phyloP scores from a whole-genome alignment of 2,329 filamentous ascomycete species.

The Penicillium sp. region DNA sequence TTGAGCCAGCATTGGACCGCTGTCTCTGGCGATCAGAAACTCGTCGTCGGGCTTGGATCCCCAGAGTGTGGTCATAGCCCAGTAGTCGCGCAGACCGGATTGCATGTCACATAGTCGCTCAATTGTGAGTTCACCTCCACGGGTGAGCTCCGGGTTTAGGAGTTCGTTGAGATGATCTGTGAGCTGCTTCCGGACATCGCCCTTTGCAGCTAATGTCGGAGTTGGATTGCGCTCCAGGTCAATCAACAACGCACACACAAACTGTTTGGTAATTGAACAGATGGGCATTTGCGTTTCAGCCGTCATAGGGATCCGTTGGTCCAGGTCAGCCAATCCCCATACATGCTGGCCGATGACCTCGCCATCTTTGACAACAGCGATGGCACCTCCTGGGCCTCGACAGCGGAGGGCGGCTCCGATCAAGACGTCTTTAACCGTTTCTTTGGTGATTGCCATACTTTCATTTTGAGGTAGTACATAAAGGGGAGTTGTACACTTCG shows the following conservation, averaged over 20 bases:
- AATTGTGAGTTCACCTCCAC: slow-evolving; percentile 34
- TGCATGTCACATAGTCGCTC: slow-evolving; percentile 43
- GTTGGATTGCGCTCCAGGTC: slow-evolving; percentile 38
- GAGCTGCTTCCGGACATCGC: slow-evolving; percentile 32
- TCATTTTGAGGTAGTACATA: neutral
- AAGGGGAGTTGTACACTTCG: neutral
- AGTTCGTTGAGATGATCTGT: slow-evolving; percentile 27
- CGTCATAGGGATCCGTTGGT: slow-evolving; percentile 38
- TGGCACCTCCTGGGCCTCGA: slow-evolving; percentile 44
- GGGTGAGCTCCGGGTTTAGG: slow-evolving; percentile 23
- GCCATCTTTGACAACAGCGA: slow-evolving; percentile 46
- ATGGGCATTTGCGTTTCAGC: slow-evolving; percentile 43
- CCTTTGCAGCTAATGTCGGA: slow-evolving; percentile 25
- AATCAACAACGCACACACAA: slow-evolving; percentile 40
- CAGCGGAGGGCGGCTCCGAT: slow-evolving; percentile 20
- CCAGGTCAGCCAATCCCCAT: slow-evolving; percentile 48
- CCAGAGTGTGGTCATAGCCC: slow-evolving; percentile 46
- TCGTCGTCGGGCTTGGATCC: slow-evolving; percentile 41
- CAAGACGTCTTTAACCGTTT: slow-evolving; percentile 16
- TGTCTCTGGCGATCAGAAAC: slow-evolving; percentile 38
- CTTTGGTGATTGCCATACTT: slow-evolving; percentile 10
- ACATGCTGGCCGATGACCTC: slow-evolving; percentile 38
- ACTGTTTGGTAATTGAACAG: slow-evolving; percentile 50
- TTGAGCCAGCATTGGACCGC: slow-evolving; percentile 29
- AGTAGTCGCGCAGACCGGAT: slow-evolving; percentile 48